phyloP scores from a whole-genome alignment of 139 green algal genomes.

The Micromonas pusilla region DNA sequence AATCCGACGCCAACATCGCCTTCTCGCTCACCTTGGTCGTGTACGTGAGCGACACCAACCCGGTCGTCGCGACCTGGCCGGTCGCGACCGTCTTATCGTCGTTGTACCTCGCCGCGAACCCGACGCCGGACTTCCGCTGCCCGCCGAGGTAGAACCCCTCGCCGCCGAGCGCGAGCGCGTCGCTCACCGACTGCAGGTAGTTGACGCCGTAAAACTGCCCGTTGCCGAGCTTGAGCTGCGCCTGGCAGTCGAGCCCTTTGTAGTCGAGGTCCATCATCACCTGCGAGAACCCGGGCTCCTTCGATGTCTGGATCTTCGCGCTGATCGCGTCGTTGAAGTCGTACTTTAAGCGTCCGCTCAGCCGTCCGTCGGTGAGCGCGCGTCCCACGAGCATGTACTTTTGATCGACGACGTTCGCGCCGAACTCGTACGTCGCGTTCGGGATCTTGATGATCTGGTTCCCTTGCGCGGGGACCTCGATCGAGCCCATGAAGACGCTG shows the following conservation, averaged over 20 bases:
- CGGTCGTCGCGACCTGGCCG: slow-evolving; percentile 84
- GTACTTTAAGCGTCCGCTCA: slow-evolving; percentile 70
- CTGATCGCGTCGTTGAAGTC: slow-evolving; percentile 66
- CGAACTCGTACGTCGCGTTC: slow-evolving; percentile 92
- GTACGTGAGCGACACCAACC: slow-evolving; percentile 85
- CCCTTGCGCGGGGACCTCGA: slow-evolving; percentile 72
- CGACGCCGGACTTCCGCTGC: slow-evolving; percentile 65
- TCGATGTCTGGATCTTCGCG: slow-evolving; percentile 70
- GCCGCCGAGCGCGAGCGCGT: slow-evolving; percentile 59
- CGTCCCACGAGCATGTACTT: slow-evolving; percentile 77
- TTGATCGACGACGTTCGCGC: slow-evolving; percentile 87
- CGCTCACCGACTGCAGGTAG: slow-evolving; percentile 80
- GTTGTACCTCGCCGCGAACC: slow-evolving; percentile 60
- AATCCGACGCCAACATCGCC: slow-evolving; percentile 74
- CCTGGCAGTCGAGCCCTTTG: slow-evolving; percentile 86
- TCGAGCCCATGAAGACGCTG: slow-evolving; percentile 88
- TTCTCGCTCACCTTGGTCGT: slow-evolving; percentile 86
- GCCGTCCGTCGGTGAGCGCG: slow-evolving; percentile 74
- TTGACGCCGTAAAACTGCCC: slow-evolving; percentile 78
- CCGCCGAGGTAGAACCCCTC: slow-evolving; percentile 91
- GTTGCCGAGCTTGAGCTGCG: slow-evolving; percentile 89
- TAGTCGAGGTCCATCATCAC: slow-evolving; percentile 49
- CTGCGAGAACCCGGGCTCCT: slow-evolving; percentile 62
- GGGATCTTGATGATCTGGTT: slow-evolving; percentile 74
- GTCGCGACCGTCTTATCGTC: slow-evolving; percentile 29